Evolutionary conservation across 768 basidiomycete genomes (phyloP), one percentile per base, ranked within the genome.

Genomic region (Polyporus arcularius): DNA sequence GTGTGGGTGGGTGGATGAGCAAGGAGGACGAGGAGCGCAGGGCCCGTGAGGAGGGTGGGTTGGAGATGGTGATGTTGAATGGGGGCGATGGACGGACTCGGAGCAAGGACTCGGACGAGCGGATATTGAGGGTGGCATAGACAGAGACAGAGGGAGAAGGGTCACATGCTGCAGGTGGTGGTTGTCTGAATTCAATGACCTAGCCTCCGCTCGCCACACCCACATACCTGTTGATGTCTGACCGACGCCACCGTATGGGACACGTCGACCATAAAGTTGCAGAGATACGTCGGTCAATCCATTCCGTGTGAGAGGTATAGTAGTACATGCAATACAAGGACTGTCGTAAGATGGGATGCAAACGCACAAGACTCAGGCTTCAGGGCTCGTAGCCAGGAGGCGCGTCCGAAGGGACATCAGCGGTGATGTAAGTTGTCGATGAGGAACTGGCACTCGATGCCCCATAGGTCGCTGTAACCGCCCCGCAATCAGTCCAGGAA

Each of bases 341-440:
- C 16, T 35, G 16, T 8, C n/a, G 50, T 38, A 52, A 26, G 26
- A 26, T 48, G 28, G 21, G 21, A 48, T 6, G 4, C 11, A 42
- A 45, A 14, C 42, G 31, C 35, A 26, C 21, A 39, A n/a, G 41
- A 50, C 41, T 40, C 31, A 3, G 43, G 12, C 48, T 46, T 67
- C 60, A 71, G 16, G 56, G 67, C 41, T 69, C 70, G 62, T 72
- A 72, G 15, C 65, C 60, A 14, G 71, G 71, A 15, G 71, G 71
- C 18, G 68, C 66, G 43, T 72, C 71, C 5, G 64, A 61, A 5
- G 71, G 71, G 5, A 65, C 51, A 26, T 60, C 57, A 6, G 46
- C 57, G 11, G 55, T 14, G 35, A 40, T 58, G n/a, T 53, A 65
- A 14, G 61, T 53, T 28, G 66, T 52, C 21, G 65, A 61, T 11